Evolutionary conservation across 1,284 basidiomycete species (phyloP), one percentile per base, ranked within the genome.

Genomic region (Schizophyllum commune): DNA sequence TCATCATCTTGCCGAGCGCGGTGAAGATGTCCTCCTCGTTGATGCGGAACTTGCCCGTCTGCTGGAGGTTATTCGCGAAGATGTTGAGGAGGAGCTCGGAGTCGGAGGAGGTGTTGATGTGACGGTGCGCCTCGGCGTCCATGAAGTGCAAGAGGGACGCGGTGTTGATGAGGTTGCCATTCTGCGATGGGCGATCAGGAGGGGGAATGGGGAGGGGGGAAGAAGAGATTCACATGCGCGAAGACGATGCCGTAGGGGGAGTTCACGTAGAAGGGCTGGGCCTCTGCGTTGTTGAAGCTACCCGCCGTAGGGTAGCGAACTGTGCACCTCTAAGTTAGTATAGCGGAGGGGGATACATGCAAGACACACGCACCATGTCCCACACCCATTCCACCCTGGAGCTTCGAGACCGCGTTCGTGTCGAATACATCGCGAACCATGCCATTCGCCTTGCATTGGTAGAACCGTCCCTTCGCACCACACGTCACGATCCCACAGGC

Each of bases 341-440:
- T 19, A 9, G 22, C 5, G 33, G 22, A 9, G 51, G 17, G 33
- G 47, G 51, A 34, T 55, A 4, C 39, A 32, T 47, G 33, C 19
- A 54, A 39, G 53, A 11, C 59, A 6, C 19, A 72, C 84, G 70
- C 68, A 96, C 95, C 96, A 75, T 99, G 97, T 1, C 97, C 97
- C 62, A 99, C 86, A 64, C 97, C 97, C 97, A 99, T 99, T 63
- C 89, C 88, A 21, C 97, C 97, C 66, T 89, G 82, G 65, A 99
- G 77, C 65, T 85, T 88, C 55, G 85, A 82, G 61, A 98, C 78
- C 21, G 91, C 83, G 69, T 83, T 83, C 58, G 84, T 80, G 74
- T 98, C 95, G 74, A 99, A 96, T 64, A 99, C 92, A 73, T 99
- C 97, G 62, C 96, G 85, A 69, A 99, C 96, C 97, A 99, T 99